These are phyloP conservation scores for Metschnikowia gruessii DNA, from an alignment of 805 yeast species.

Conservation along the genomic window DNA sequence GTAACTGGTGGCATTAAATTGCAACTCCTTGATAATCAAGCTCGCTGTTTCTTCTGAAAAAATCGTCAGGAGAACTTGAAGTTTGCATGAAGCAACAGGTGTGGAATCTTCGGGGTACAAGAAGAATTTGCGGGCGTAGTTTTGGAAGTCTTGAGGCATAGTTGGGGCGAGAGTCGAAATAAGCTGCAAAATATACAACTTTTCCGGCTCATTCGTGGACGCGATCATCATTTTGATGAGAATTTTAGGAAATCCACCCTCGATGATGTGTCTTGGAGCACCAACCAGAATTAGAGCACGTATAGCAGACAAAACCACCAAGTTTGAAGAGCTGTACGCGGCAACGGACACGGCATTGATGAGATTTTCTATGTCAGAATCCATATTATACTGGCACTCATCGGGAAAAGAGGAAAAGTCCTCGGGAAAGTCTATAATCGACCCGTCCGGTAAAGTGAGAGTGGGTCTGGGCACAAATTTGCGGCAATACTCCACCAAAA, in stretches of 20 bases:
- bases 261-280: constrained; percentile 51
- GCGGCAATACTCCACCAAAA: constrained; percentile 66
- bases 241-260: constrained; percentile 48
- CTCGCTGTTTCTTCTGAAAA: constrained; percentile 57
- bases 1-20: constrained; percentile 46
- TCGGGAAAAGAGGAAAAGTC: constrained; percentile 22
- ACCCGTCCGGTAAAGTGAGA: constrained; percentile 30
- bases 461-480: constrained; percentile 56
- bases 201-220: constrained; percentile 20
- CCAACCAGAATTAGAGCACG: constrained; percentile 57
- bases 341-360: constrained; percentile 46
- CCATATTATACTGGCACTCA: constrained; percentile 39
- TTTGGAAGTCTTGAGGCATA: constrained; percentile 24
- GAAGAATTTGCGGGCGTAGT: constrained; percentile 47
- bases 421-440: constrained; percentile 41
- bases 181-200: constrained; percentile 43
- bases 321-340: constrained; percentile 50
- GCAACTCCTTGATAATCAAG: constrained; percentile 57
- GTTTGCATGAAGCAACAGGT: constrained; percentile 48
- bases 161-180: constrained; percentile 25
- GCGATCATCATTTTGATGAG: constrained; percentile 45
- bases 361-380: constrained; percentile 58
- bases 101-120: constrained; percentile 53
- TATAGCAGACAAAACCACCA: constrained; percentile 60
- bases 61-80: constrained; percentile 54